phyloP scores from a whole-genome alignment of 2,329 filamentous ascomycete species.

The Orbilia blumenaviensis region DNA sequence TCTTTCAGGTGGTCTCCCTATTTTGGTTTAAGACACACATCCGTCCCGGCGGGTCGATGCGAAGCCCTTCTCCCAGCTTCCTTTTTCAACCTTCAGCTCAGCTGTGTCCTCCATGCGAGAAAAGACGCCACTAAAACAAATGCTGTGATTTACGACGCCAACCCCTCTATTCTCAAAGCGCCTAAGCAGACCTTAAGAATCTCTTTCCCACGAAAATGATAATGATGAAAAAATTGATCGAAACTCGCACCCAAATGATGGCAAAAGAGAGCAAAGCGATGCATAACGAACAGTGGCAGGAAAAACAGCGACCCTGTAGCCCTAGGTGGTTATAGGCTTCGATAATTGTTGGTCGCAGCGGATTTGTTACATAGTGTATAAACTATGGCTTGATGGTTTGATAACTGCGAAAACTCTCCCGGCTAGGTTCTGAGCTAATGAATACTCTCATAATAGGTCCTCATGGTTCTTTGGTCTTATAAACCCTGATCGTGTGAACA shows the following conservation, averaged over 20 bases:
- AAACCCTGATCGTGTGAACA: no score
- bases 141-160: background rate
- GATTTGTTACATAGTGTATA: no score
- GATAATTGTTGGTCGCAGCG: no score
- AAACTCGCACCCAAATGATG: background rate
- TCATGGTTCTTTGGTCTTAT: no score
- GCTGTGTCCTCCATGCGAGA: background rate
- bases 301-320: no score
- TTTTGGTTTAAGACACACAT: background rate
- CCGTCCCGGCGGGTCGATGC: background rate
- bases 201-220: background rate
- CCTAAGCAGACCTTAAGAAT: background rate
- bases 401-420: no score
- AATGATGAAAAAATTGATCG: no score
- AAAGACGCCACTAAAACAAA: background rate
- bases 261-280: background rate
- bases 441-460: no score
- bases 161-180: background rate
- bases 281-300: background rate
- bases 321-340: no score
- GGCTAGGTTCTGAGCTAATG: no score
- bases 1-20: background rate
- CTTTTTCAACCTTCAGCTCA: background rate
- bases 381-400: no score
- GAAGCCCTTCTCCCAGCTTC: no score